Percentiles rank a stretch among this genome's conserved stretches.
Conservation (phyloP, 208 protist species). For the Trichomonas gallinae region DNA sequence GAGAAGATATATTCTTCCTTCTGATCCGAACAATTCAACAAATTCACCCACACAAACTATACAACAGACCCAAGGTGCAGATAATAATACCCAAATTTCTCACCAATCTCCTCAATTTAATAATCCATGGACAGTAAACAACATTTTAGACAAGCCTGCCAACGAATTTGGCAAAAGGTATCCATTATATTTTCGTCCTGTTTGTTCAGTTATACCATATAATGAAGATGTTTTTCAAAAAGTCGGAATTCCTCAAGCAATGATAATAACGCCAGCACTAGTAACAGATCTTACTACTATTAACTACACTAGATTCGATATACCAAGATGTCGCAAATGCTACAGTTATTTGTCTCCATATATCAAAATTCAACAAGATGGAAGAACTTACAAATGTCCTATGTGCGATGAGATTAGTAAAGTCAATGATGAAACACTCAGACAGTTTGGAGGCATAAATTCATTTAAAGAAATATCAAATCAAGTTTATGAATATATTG, state of each 20-base stretch:
- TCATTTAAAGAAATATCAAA: neutral
- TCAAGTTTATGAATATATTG: neutral
- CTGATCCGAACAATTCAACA: no score
- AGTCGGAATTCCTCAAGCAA: neutral
- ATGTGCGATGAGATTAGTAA: neutral
- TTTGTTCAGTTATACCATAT: neutral
- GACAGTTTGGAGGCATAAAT: no score
- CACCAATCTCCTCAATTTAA: no score
- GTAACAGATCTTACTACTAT: neutral
- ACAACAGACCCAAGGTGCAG: no score
- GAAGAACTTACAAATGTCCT: neutral
- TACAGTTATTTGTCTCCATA: neutral
- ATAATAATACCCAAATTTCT: no score
- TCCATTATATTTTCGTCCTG: neutral
- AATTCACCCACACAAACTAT: no score
- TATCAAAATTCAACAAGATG: neutral
- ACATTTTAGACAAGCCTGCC: neutral
- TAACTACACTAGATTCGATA: neutral
- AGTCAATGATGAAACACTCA: neutral
- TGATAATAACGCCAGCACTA: neutral
- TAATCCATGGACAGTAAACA: neutral
- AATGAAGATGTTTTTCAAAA: neutral
- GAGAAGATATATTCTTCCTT: no score
- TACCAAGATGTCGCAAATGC: neutral
- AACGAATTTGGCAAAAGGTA: neutral